These are phyloP conservation scores for Gossypium bickii DNA, from an alignment of 345 rosid genomes.

Conservation along the genomic window DNA sequence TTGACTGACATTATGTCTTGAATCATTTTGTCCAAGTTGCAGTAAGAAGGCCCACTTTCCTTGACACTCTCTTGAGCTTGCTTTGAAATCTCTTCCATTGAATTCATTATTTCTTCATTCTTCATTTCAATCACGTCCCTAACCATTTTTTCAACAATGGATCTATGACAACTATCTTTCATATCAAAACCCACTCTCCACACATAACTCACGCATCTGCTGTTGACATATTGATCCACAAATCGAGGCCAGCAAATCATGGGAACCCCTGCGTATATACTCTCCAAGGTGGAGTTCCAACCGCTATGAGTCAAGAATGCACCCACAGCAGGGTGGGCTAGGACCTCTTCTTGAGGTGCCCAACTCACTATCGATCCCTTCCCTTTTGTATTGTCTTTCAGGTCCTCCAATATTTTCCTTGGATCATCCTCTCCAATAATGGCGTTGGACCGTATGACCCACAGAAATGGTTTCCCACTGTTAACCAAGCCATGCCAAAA, in stretches of 20 bases:
- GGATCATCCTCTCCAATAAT: not conserved
- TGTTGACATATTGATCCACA: conserved; percentile 40
- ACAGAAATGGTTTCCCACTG: conserved; percentile 30
- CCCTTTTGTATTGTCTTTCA: conserved; percentile 13
- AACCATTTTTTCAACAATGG: conserved; percentile 40
- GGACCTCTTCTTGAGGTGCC: conserved; percentile 47
- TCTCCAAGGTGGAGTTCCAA: conserved; percentile 58
- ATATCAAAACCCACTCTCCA: conserved; percentile 47
- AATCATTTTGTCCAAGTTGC: conserved; percentile 28
- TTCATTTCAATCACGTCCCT: conserved; percentile 38
- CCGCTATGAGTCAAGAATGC: conserved; percentile 44
- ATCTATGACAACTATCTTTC: conserved; percentile 44
- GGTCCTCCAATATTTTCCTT: conserved; percentile 9
- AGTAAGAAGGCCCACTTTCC: conserved; percentile 37
- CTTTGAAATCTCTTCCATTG: conserved; percentile 24
- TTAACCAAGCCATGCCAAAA: conserved; percentile 36
- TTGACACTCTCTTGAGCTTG: conserved; percentile 22
- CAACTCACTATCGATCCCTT: conserved; percentile 29
- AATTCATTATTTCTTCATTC: conserved; percentile 27
- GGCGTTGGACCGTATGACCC: conserved; percentile 35
- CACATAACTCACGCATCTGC: conserved; percentile 34
- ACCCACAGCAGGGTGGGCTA: conserved; percentile 33
- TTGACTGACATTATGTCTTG: conserved; percentile 11
- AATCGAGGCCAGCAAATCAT: conserved; percentile 49
- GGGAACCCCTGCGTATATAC: conserved; percentile 34